Percentiles rank a stretch among this genome's conserved stretches.
These are phyloP conservation scores for Sporothrix brunneoviolacea DNA, from an alignment of 2,329 filamentous ascomycete species.

Conservation along the genomic window DNA sequence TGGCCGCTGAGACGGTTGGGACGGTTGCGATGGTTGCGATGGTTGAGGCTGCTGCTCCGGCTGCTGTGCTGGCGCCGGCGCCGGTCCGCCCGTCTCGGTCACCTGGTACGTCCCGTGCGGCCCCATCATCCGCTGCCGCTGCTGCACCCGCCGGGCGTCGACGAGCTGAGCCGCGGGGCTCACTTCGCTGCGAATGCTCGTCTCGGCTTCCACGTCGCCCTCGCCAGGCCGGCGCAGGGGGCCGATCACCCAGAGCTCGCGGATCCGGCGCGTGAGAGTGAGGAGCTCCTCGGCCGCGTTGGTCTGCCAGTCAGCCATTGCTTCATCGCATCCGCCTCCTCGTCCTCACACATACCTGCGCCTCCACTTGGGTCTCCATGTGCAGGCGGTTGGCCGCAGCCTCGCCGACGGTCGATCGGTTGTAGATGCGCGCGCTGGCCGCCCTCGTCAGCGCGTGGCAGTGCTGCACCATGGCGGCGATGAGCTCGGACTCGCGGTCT, in stretches of 20 bases:
- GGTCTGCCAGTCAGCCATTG: too few relatives aligned
- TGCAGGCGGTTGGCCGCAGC: slow-evolving; percentile 34
- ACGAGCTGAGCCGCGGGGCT: slow-evolving; percentile 29
- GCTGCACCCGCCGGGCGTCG: slow-evolving; percentile 24
- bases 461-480: slow-evolving; percentile 38
- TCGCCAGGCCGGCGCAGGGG: slow-evolving; percentile 38
- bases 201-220: slow-evolving; percentile 31
- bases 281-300: slow-evolving; percentile 41
- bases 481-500: slow-evolving; percentile 37
- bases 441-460: slow-evolving; percentile 38
- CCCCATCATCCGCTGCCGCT: slow-evolving; percentile 20
- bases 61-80: not conserved
- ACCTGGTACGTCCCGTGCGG: slow-evolving; percentile 22
- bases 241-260: slow-evolving; percentile 44
- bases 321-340: too few relatives aligned
- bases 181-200: slow-evolving; percentile 29
- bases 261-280: slow-evolving; percentile 40
- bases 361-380: slow-evolving; percentile 33
- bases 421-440: slow-evolving; percentile 30
- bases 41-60: not conserved
- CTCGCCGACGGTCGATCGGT: slow-evolving; percentile 29
- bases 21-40: too few relatives aligned
- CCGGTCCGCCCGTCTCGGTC: slow-evolving; percentile 7
- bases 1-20: not conserved
- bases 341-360: slow-evolving; percentile 32